Evolutionary conservation across 129 eudicot species (phyloP).

Genomic region (Erigeron canadensis): DNA sequence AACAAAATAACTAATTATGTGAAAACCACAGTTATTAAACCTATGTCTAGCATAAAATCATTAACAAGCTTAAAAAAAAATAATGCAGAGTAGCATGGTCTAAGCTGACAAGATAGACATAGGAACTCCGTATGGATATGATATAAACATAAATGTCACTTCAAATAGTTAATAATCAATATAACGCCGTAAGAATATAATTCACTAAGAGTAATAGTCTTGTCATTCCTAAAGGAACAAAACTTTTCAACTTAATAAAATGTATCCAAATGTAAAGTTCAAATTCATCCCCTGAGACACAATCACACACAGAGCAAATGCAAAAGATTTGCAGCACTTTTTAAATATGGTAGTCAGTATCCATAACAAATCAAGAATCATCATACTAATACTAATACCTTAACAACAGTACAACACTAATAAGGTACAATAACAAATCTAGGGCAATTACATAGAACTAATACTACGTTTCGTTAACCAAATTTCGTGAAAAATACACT

Average conservation of each 20-base stretch:
- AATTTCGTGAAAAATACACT: not conserved
- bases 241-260: not conserved
- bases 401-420: not conserved
- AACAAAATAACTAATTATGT: constrained; percentile 1
- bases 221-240: not conserved
- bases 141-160: not conserved
- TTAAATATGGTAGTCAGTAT: not conserved
- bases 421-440: not conserved
- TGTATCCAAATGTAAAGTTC: not conserved
- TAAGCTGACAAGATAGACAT: not conserved
- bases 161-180: not conserved
- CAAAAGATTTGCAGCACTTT: not conserved
- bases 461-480: not conserved
- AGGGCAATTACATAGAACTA: not conserved
- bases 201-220: not conserved
- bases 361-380: not conserved
- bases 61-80: not conserved
- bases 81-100: not conserved
- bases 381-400: constrained; percentile 4
- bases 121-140: not conserved
- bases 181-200: not conserved
- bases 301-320: not conserved
- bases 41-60: not conserved
- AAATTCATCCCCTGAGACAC: not conserved
- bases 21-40: not conserved